These are phyloP conservation scores for Sugiyamaella pinicola DNA, from an alignment of 1,139 yeast species.

Conservation along the genomic window DNA sequence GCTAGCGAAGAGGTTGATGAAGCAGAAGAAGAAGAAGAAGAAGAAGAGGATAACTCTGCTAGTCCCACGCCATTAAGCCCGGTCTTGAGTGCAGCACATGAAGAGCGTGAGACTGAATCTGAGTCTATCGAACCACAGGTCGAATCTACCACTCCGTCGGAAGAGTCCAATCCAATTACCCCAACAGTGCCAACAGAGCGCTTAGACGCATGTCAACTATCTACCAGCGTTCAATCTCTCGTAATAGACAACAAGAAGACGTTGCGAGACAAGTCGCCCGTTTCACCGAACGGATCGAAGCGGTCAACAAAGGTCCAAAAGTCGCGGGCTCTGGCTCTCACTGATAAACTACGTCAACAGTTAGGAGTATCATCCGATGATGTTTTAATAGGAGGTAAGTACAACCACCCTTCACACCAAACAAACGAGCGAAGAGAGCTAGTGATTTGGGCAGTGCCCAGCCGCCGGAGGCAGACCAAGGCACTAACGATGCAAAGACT, in stretches of 20 bases:
- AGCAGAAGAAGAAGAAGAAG: background rate
- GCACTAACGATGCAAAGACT: slow-evolving; percentile 42
- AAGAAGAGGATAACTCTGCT: background rate
- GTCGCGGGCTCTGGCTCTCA: slow-evolving; percentile 32
- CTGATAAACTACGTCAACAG: slow-evolving; percentile 35
- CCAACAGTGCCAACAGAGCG: too few species aligned
- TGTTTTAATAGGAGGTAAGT: slow-evolving; percentile 35
- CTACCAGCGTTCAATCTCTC: slow-evolving; percentile 14
- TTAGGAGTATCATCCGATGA: slow-evolving; percentile 36
- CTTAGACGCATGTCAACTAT: slow-evolving; percentile 16
- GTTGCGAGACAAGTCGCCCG: slow-evolving; percentile 5
- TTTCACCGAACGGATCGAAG: background rate
- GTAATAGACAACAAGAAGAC: slow-evolving; percentile 2
- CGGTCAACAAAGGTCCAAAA: slow-evolving; percentile 20
- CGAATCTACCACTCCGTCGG: too few species aligned
- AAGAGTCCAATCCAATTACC: too few species aligned
- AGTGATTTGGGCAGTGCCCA: too few species aligned
- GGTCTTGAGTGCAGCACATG: background rate
- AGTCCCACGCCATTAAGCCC: slow-evolving; percentile 14
- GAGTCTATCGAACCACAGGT: background rate
- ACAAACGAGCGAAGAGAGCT: background rate
- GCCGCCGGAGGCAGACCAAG: too few species aligned
- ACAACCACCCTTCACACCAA: too few species aligned
- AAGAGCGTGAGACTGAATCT: background rate
- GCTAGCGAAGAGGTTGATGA: slow-evolving; percentile 3